Conservation (phyloP, 306 rosid species). For the Mucuna pruriens region DNA sequence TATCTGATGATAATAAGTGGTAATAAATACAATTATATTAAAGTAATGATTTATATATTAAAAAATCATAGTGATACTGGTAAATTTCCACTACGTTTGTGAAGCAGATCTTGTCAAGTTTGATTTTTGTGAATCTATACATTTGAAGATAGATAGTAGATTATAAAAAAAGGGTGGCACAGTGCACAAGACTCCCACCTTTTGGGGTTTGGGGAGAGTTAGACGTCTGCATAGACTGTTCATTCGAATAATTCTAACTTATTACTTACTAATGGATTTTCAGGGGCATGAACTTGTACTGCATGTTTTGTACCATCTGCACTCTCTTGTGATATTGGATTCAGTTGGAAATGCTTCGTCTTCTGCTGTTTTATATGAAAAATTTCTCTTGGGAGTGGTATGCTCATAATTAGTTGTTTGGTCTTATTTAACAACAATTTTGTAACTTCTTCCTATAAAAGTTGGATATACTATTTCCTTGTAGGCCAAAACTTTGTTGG, state of each 20-base stretch:
- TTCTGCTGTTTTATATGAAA: conserved; percentile 73
- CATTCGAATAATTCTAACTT: conserved; percentile 29
- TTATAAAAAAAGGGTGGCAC: not conserved
- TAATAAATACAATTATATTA: conserved; percentile 20
- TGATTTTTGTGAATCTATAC: not conserved
- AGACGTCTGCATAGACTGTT: not conserved
- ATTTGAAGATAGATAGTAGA: conserved; percentile 1
- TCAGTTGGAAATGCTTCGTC: conserved; percentile 63
- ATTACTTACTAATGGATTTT: conserved; percentile 39
- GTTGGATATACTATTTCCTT: conserved; percentile 33
- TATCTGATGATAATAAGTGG: conserved; percentile 8
- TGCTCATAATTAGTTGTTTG: conserved; percentile 43
- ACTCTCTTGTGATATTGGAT: conserved; percentile 60
- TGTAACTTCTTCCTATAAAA: conserved; percentile 29
- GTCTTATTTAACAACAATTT: conserved; percentile 11
- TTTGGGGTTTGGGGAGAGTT: not conserved
- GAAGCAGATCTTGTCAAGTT: not conserved
- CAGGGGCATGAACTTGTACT: conserved; percentile 97
- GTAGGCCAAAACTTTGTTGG: conserved; percentile 83
- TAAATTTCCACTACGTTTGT: not conserved
- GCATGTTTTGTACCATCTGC: conserved; percentile 87
- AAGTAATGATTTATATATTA: conserved; percentile 3
- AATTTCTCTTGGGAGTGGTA: conserved; percentile 90
- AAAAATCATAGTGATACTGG: not conserved
- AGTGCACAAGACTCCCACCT: not conserved